Evolutionary conservation across 176 grass and related monocot genomes (phyloP).

Genomic region (Bolboschoenus planiculmis): DNA sequence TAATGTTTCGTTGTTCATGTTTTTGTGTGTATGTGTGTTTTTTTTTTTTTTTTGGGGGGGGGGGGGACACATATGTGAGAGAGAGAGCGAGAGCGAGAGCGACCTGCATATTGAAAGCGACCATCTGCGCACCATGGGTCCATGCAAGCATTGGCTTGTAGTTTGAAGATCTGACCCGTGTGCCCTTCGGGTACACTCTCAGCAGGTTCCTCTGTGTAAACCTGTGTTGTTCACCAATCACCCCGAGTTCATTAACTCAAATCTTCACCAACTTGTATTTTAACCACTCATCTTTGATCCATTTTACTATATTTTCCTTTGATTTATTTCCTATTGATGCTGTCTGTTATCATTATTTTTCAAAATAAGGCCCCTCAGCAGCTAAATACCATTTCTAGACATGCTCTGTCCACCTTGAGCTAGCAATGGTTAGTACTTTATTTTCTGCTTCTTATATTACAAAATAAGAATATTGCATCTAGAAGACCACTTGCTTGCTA

Average conservation of each 20-base stretch:
- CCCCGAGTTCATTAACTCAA: constrained; percentile 9
- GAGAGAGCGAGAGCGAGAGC: background rate
- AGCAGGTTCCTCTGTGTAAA: constrained; percentile 89
- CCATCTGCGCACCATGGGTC: constrained; percentile 91
- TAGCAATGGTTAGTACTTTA: background rate
- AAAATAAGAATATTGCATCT: background rate
- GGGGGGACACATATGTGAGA: no score
- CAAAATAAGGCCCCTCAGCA: background rate
- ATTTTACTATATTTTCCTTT: background rate
- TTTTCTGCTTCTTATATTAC: background rate
- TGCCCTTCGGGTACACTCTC: constrained; percentile 82
- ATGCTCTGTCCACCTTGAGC: background rate
- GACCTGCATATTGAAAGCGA: constrained; percentile 99
- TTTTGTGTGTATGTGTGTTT: background rate
- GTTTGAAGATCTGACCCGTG: constrained; percentile 79
- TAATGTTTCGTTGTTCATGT: background rate
- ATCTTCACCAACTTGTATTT: background rate
- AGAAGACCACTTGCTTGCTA: background rate
- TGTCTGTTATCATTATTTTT: background rate
- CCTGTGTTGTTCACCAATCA: constrained; percentile 31
- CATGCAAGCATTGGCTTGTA: constrained; percentile 78
- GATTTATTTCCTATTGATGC: background rate
- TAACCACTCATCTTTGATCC: background rate
- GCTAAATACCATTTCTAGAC: background rate
- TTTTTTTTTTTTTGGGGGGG: no score